Evolutionary conservation across 257 asterid genomes (phyloP).

Genomic region (Solanum stenotomum): DNA sequence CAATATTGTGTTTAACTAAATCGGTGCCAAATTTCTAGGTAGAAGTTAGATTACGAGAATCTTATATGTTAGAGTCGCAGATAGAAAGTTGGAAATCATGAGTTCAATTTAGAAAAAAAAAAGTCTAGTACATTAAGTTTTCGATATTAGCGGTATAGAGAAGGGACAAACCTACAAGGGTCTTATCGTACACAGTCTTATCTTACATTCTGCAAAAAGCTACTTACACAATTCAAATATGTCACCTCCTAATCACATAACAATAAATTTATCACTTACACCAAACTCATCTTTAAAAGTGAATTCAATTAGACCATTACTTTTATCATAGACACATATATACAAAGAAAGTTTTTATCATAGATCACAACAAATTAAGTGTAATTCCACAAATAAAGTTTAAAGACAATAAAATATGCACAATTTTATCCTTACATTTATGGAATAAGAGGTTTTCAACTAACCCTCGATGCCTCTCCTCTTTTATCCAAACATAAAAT

Average conservation of each 20-base stretch:
- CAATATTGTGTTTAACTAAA: not conserved
- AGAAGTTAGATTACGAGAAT: not conserved
- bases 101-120: too few relatives aligned
- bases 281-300: not conserved
- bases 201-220: not conserved
- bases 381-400: not conserved
- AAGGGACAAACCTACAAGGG: not conserved
- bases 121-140: not conserved
- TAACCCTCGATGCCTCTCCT: not conserved
- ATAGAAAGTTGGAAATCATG: not conserved
- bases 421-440: not conserved
- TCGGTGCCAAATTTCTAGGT: not conserved
- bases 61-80: not conserved
- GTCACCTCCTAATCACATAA: not conserved
- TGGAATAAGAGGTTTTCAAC: not conserved
- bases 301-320: too few relatives aligned
- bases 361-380: not conserved
- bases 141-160: not conserved
- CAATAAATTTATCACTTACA: not conserved
- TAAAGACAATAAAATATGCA: not conserved
- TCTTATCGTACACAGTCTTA: too few relatives aligned
- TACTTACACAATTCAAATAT: not conserved
- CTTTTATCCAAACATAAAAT: not conserved
- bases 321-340: too few relatives aligned
- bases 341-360: too few relatives aligned